These are phyloP conservation scores for Blastobotrys chiropterorum DNA, from an alignment of 805 yeast genomes.

Conservation along the genomic window DNA sequence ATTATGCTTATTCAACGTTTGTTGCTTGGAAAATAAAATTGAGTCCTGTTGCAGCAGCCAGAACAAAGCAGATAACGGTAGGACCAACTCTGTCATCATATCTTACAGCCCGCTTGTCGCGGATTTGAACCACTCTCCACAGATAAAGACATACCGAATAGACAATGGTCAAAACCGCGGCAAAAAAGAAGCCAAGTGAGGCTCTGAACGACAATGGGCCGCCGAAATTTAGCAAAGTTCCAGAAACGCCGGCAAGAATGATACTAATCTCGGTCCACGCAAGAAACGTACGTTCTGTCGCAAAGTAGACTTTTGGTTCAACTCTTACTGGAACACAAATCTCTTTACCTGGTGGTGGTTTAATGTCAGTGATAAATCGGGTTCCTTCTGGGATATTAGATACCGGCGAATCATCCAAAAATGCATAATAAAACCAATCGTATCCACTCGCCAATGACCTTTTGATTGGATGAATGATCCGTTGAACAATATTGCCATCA, in stretches of 20 bases:
- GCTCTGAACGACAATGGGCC: slow-evolving; percentile 68
- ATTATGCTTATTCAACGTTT: slow-evolving; percentile 3
- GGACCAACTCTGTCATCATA: slow-evolving; percentile 91
- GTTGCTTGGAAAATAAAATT: slow-evolving; percentile 33
- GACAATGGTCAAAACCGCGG: slow-evolving; percentile 65
- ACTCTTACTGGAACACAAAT: slow-evolving; percentile 92
- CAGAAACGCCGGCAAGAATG: slow-evolving; percentile 83
- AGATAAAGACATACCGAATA: slow-evolving; percentile 72
- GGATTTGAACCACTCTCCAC: slow-evolving; percentile 75
- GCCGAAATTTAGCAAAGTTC: slow-evolving; percentile 81
- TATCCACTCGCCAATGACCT: slow-evolving; percentile 5
- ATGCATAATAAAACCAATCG: slow-evolving; percentile 22
- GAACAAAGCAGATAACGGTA: slow-evolving; percentile 65
- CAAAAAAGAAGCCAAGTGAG: slow-evolving; percentile 76
- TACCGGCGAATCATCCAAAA: slow-evolving; percentile 41
- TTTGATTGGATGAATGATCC: background rate
- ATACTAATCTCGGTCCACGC: slow-evolving; percentile 92
- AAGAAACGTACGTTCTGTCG: slow-evolving; percentile 90
- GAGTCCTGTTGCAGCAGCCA: slow-evolving; percentile 58
- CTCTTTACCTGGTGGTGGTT: slow-evolving; percentile 81
- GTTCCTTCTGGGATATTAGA: slow-evolving; percentile 61
- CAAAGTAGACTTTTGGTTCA: slow-evolving; percentile 98
- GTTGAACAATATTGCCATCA: slow-evolving; percentile 1
- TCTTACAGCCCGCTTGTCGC: slow-evolving; percentile 73
- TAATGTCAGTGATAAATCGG: slow-evolving; percentile 48